phyloP scores from a whole-genome alignment of 2,329 filamentous ascomycete species.

The Chaetothyriales sp. region DNA sequence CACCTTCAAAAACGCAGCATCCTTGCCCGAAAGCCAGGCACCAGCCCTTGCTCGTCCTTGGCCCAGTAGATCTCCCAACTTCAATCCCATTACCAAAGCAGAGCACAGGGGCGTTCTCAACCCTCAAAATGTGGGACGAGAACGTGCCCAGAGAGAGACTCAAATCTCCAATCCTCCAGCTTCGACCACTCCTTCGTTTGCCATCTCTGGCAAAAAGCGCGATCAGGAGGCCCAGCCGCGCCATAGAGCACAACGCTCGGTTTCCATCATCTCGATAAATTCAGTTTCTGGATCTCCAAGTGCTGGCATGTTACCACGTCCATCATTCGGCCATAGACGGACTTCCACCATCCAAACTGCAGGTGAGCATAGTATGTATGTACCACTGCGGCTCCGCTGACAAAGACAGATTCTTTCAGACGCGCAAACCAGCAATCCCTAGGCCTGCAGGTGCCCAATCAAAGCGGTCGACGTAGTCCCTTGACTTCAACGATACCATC shows the following conservation, averaged over 20 bases:
- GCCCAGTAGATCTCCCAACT: slow-evolving; percentile 10
- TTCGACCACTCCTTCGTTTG: slow-evolving; percentile 26
- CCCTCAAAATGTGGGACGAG: not conserved
- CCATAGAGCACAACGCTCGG: slow-evolving; percentile 44
- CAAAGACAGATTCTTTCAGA: not conserved
- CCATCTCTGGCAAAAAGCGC: slow-evolving; percentile 24
- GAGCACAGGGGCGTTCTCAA: not conserved
- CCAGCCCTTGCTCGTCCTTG: slow-evolving; percentile 16
- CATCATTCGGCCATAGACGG: slow-evolving; percentile 12
- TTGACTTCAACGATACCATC: slow-evolving; percentile 18
- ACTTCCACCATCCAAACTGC: slow-evolving; percentile 11
- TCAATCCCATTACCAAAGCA: not conserved
- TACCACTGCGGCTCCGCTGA: too few relatives aligned
- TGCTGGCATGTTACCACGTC: slow-evolving; percentile 1
- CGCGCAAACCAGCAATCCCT: slow-evolving; percentile 1
- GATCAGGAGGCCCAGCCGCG: slow-evolving; percentile 1
- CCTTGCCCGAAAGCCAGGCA: slow-evolving; percentile 31
- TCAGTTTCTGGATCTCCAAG: not conserved
- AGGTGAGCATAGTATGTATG: too few relatives aligned
- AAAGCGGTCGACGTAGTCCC: slow-evolving; percentile 10
- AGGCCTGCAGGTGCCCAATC: slow-evolving; percentile 5
- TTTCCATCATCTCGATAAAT: slow-evolving; percentile 64
- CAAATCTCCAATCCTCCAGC: not conserved
- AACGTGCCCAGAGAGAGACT: not conserved
- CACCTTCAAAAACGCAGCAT: slow-evolving; percentile 77